These are phyloP conservation scores for Acacia concinna DNA, from an alignment of 331 rosid genomes.

Conservation along the genomic window DNA sequence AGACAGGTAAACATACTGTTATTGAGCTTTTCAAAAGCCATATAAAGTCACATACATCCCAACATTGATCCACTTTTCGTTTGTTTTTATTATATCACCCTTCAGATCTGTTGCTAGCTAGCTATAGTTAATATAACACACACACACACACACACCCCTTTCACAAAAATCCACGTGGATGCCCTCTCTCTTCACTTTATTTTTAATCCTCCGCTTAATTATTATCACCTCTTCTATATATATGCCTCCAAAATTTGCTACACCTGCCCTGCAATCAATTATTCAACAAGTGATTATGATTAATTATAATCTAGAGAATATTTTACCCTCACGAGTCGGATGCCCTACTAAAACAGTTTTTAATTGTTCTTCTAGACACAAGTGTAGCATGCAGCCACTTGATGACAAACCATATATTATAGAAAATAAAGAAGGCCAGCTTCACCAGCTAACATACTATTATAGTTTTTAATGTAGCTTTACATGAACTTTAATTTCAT, in stretches of 20 bases:
- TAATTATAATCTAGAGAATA: conserved; percentile 43
- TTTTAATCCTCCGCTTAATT: conserved; percentile 14
- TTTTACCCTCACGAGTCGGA: conserved; percentile 36
- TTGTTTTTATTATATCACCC: conserved; percentile 51
- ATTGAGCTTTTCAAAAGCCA: conserved; percentile 46
- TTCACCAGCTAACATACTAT: background rate
- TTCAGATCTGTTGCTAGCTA: conserved; percentile 40
- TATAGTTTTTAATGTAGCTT: background rate
- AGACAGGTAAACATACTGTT: conserved; percentile 36
- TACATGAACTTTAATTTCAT: background rate
- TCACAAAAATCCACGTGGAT: conserved; percentile 47
- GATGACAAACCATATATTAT: conserved; percentile 12
- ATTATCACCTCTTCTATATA: conserved; percentile 35
- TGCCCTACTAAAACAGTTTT: conserved; percentile 30
- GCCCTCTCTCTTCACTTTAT: conserved; percentile 42
- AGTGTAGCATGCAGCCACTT: conserved; percentile 24
- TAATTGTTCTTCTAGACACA: conserved; percentile 47
- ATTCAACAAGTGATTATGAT: conserved; percentile 39
- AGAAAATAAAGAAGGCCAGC: background rate
- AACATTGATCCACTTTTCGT: conserved; percentile 87
- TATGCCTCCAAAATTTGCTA: conserved; percentile 68
- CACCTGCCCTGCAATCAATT: conserved; percentile 78
- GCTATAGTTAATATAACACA: background rate
- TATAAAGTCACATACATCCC: conserved; percentile 67
- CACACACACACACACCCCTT: too few relatives aligned